These are phyloP conservation scores for Picocystis salinarum DNA, from an alignment of 139 green algal species.

Conservation along the genomic window DNA sequence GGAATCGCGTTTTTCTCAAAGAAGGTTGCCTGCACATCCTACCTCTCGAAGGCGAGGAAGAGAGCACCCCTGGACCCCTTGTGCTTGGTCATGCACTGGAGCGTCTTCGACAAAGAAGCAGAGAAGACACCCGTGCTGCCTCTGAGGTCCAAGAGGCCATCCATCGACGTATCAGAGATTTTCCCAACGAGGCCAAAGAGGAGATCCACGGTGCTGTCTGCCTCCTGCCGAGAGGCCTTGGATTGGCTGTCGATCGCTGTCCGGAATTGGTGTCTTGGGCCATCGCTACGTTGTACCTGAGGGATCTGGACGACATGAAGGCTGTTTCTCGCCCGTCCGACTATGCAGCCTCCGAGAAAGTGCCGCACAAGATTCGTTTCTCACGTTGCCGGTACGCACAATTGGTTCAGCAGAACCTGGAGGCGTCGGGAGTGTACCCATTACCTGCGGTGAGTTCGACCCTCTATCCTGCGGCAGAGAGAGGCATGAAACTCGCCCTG, in stretches of 20 bases:
- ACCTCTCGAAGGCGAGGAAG: too few species aligned
- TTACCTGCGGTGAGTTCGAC: background rate
- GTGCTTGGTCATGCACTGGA: too few species aligned
- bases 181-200: background rate
- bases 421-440: slow-evolving; percentile 7
- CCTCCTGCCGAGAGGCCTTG: background rate
- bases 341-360: slow-evolving; percentile 10
- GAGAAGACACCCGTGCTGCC: background rate
- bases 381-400: slow-evolving; percentile 44
- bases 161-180: background rate
- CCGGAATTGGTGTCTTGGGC: too few species aligned
- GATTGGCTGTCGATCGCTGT: too few species aligned
- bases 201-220: background rate
- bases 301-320: slow-evolving; percentile 21
- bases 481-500: slow-evolving; percentile 45
- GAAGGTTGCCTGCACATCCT: slow-evolving; percentile 4
- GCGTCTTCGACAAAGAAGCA: too few species aligned
- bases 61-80: too few species aligned
- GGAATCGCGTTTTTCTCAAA: slow-evolving; percentile 15
- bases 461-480: slow-evolving; percentile 9
- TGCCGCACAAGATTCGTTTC: slow-evolving; percentile 16
- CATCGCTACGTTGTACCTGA: slow-evolving; percentile 4
- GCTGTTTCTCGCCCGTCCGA: background rate
- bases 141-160: background rate
- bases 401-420: slow-evolving; percentile 11